Evolutionary conservation across 345 rosid genomes (phyloP).

Genomic region (Populus alba): DNA sequence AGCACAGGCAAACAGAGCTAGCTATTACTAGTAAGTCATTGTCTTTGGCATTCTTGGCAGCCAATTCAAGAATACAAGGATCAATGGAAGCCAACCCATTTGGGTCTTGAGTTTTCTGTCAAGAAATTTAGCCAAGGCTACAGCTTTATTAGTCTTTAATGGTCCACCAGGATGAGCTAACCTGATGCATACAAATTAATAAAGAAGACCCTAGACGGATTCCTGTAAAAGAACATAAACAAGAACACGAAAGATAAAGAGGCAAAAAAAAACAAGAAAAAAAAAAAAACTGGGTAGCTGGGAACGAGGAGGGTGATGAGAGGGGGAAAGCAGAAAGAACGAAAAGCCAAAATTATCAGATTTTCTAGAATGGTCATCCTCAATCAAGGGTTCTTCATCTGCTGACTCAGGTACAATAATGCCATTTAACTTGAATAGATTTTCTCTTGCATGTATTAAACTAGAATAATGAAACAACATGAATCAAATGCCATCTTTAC

Average conservation of each 20-base stretch:
- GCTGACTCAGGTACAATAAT: not conserved
- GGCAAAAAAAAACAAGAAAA: not conserved
- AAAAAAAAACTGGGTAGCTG: constrained; percentile 48
- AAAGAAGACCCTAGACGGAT: not conserved
- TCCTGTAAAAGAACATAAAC: not conserved
- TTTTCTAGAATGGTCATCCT: not conserved
- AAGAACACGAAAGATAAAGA: not conserved
- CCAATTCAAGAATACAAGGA: constrained; percentile 71
- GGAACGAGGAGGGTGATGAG: constrained; percentile 40
- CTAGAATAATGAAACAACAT: not conserved
- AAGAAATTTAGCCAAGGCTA: constrained; percentile 85
- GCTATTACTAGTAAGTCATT: constrained; percentile 48
- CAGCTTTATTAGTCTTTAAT: constrained; percentile 89
- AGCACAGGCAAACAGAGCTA: too few species aligned
- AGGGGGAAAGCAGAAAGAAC: constrained; percentile 20
- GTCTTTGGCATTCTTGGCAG: constrained; percentile 70
- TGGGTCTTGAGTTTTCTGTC: constrained; percentile 90
- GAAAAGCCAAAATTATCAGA: not conserved
- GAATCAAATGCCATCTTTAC: not conserved
- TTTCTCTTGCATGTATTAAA: not conserved
- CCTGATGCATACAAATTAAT: constrained; percentile 28
- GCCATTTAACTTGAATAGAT: not conserved
- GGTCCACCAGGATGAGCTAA: constrained; percentile 96
- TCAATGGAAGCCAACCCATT: constrained; percentile 68
- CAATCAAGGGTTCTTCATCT: not conserved